Base-by-base conservation (phyloP, 2,329 filamentous ascomycete genomes). In the Didymella glomerata region DNA sequence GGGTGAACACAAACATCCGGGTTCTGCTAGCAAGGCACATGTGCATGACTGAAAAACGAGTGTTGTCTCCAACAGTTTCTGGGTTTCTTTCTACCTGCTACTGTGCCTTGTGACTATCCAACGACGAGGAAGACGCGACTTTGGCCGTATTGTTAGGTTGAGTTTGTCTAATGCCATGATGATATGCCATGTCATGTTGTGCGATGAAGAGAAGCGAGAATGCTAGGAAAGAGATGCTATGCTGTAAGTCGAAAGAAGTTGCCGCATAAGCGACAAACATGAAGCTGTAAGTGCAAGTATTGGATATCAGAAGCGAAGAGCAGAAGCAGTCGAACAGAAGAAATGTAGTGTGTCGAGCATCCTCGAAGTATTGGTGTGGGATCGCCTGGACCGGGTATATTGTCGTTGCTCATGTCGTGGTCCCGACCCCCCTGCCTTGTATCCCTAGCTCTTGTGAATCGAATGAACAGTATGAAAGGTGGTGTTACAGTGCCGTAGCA, bases 381-480 rank as follows among this genome's bases (percentile, higher is more conserved):
- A 42, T 54, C 56, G 47, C 41, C 41, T 54, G 47, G 46, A 59
- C 56, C 56, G 56, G 56, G 56, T 59, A 59, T 59, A 41, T 54
- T 59, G 56, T 50, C 56, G 47, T 59, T 59, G 56, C 51, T 59
- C 56, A 54, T 59, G 51, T 54, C 27, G 47, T 59, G 56, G 56
- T 59, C 56, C 46, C 41, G 56, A 54, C 22, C 56, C 56, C 38
- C 40, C 16, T 54, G 40, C 44, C 55, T 48, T 53, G 45, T 58
- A 30, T 53, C 51, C 56, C 50, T 54, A 59, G 50, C 50, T 50
- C 56, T 59, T 54, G 20, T 47, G 56, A 59, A 59, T 22, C 28
- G 47, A 54, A 59, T 38, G 34, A 47, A 54, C 32, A 27, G 25
- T 30, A 42, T 27, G 50, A 59, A 59, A 59, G n/a, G 40, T 59